These are phyloP conservation scores for Penicillium verhagenii DNA, from an alignment of 495 filamentous ascomycete species.

Conservation along the genomic window DNA sequence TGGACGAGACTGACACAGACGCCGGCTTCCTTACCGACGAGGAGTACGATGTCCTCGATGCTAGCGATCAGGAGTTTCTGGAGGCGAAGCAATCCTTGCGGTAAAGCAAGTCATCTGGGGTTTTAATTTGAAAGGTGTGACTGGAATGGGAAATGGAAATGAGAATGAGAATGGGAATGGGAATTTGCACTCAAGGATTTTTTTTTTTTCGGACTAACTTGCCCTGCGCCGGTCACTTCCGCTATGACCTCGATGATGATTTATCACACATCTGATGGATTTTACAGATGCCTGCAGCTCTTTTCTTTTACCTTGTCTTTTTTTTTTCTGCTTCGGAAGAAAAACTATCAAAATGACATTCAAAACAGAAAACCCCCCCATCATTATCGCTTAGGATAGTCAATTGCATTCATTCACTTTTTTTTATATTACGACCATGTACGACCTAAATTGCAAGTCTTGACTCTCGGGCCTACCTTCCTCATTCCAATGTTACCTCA, in stretches of 20 bases:
- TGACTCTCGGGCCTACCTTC: no score
- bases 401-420: conserved; percentile 2
- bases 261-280: conserved; percentile 1
- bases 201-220: conserved; percentile 12
- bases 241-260: conserved; percentile 18
- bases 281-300: not conserved
- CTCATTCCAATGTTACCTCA: no score
- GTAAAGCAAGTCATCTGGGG: conserved; percentile 6
- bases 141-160: not conserved
- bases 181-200: conserved; percentile 21
- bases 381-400: conserved; percentile 6
- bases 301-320: not conserved
- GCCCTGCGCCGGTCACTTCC: conserved; percentile 10
- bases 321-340: not conserved
- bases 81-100: conserved; percentile 39
- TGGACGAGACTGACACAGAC: conserved; percentile 58
- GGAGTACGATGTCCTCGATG: conserved; percentile 95
- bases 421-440: no score
- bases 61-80: conserved; percentile 85
- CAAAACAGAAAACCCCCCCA: conserved; percentile 4
- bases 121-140: conserved; percentile 13
- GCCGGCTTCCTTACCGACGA: conserved; percentile 88
- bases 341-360: not conserved
- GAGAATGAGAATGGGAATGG: conserved; percentile 3
- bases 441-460: no score